Evolutionary conservation across 345 rosid genomes (phyloP), one percentile per base, ranked within the genome.

Genomic region (Aquilaria yunnanensis): DNA sequence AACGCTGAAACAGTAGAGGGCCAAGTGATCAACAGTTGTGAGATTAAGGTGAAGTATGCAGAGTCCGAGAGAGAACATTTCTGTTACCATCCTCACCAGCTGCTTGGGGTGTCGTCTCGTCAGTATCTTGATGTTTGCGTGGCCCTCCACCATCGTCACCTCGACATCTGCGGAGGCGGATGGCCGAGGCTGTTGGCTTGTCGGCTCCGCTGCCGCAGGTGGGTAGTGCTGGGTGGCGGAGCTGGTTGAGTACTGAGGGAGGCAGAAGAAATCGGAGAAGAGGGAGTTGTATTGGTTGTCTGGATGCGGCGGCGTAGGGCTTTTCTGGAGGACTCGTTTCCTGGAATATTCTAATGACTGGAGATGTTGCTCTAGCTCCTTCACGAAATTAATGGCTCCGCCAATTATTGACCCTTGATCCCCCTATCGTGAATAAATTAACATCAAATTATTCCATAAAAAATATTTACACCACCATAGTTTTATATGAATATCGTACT

Each of bases 351-450:
- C 72, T 47, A 83, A 71, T 51, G 80, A 70, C 51, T 89, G 91
- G 5, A 81, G 75, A 30, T 60, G 79, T 52, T 83, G 87, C 74
- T 89, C 96, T n/a, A 81, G 84, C 70, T 83, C 82, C 78, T 83
- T 89, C 32, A 86, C 81, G 58, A 79, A 84, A 70, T 78, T 77
- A 63, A 86, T 80, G 6, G 96, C 85, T 51, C 96, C 92, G 13
- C 85, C 96, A 14, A 89, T 58, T 54, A 86, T 84, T 48, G 96
- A 89, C 70, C 88, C 92, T 72, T 89, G 92, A 74, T 89, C 92
- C 56, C 79, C 80, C 96, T 87, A 31, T 10, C 23, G 23, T 23
- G 23, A 23, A 23, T 23, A 23, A 23, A 23, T 23, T 23, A 23
- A 23, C 23, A 0, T 23, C 23, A 23, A 23, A 23, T 23, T 23